These are phyloP conservation scores for Cydonia oblonga DNA, from an alignment of 331 rosid genomes.

Conservation along the genomic window DNA sequence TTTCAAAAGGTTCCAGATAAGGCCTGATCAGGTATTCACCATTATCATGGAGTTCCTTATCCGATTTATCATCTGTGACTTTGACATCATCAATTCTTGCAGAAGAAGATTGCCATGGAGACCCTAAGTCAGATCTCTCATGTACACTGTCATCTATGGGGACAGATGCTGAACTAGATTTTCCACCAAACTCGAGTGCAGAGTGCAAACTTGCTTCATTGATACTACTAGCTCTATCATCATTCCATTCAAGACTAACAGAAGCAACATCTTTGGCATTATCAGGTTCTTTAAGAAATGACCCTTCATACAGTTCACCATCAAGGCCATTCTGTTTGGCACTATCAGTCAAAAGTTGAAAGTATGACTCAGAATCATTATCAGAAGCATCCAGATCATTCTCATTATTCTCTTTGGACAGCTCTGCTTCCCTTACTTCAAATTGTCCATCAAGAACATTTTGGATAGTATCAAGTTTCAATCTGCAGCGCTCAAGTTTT, in stretches of 20 bases:
- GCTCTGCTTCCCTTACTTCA: slow-evolving; percentile 45
- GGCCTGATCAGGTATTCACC: slow-evolving; percentile 97
- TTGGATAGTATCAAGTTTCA: slow-evolving; percentile 68
- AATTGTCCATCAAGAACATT: slow-evolving; percentile 74
- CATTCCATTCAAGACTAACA: slow-evolving; percentile 65
- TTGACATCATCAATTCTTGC: slow-evolving; percentile 50
- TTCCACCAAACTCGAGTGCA: slow-evolving; percentile 85
- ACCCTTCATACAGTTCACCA: slow-evolving; percentile 45
- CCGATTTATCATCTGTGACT: slow-evolving; percentile 55
- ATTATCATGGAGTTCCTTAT: slow-evolving; percentile 70
- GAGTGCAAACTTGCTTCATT: slow-evolving; percentile 95
- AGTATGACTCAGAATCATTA: slow-evolving; percentile 46
- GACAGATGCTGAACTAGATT: slow-evolving; percentile 66
- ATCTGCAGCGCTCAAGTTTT: slow-evolving; percentile 80
- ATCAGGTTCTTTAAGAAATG: slow-evolving; percentile 44
- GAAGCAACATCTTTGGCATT: slow-evolving; percentile 47
- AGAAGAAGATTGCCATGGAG: slow-evolving; percentile 71
- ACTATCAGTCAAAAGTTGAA: slow-evolving; percentile 43
- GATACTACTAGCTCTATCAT: slow-evolving; percentile 78
- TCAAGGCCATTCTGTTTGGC: slow-evolving; percentile 49
- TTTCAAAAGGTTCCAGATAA: slow-evolving; percentile 81
- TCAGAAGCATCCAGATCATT: slow-evolving; percentile 42
- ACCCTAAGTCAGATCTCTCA: slow-evolving; percentile 78
- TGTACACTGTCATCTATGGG: slow-evolving; percentile 61
- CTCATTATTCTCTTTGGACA: slow-evolving; percentile 36